These are phyloP conservation scores for Beauveria sp. DNA, from an alignment of 2,329 filamentous ascomycete genomes.

Conservation along the genomic window DNA sequence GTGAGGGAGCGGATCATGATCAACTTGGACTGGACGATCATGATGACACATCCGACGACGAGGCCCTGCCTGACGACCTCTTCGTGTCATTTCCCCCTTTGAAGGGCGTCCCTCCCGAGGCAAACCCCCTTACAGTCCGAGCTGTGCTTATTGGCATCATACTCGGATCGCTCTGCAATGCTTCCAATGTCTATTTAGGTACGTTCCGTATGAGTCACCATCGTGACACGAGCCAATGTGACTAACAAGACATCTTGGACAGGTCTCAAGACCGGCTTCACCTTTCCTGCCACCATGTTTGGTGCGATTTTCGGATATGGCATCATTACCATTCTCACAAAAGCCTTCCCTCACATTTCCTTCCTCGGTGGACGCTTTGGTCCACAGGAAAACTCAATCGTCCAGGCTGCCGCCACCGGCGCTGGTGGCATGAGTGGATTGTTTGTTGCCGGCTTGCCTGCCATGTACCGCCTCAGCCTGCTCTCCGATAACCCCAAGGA, in stretches of 20 bases:
- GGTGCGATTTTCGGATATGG: slow-evolving; percentile 53
- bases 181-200: slow-evolving; percentile 56
- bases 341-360: slow-evolving; percentile 39
- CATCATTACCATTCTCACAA: slow-evolving; percentile 46
- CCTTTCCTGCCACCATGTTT: slow-evolving; percentile 40
- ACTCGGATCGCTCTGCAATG: slow-evolving; percentile 52
- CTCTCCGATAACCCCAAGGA: slow-evolving; percentile 40
- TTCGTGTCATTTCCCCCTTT: slow-evolving; percentile 34
- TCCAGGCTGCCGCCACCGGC: slow-evolving; percentile 52
- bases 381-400: slow-evolving; percentile 55
- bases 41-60: slow-evolving; percentile 23
- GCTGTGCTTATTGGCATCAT: slow-evolving; percentile 47
- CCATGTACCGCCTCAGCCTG: slow-evolving; percentile 49
- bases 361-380: slow-evolving; percentile 48
- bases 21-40: slow-evolving; percentile 14
- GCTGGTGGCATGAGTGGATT: slow-evolving; percentile 50
- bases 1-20: neutral
- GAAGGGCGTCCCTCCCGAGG: slow-evolving; percentile 34
- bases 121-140: slow-evolving; percentile 45
- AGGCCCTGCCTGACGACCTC: slow-evolving; percentile 15
- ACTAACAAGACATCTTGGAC: neutral
- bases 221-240: neutral
- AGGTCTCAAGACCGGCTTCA: slow-evolving; percentile 46
- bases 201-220: slow-evolving; percentile 11
- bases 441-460: slow-evolving; percentile 53